phyloP scores from a whole-genome alignment of 306 rosid genomes.

The Phaseolus lunatus region DNA sequence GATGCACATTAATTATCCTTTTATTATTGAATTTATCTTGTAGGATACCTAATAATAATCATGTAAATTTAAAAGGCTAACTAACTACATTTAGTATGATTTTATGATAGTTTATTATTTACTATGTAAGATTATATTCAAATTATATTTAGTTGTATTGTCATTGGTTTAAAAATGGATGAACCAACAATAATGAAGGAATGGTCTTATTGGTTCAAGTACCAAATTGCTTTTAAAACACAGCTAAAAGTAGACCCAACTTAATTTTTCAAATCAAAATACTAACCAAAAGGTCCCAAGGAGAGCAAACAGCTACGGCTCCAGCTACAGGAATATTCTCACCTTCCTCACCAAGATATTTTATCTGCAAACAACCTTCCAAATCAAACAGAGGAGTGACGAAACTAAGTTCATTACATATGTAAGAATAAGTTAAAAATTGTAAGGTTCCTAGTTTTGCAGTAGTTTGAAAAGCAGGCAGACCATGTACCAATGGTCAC shows the following conservation, averaged over 20 bases:
- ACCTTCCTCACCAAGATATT: conserved; percentile 97
- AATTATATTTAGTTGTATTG: conserved; percentile 8
- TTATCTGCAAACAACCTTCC: conserved; percentile 64
- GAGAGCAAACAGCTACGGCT: conserved; percentile 89
- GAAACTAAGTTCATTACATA: conserved; percentile 21
- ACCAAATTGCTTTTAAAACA: background rate
- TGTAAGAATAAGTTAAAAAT: conserved; percentile 16
- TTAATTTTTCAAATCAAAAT: conserved; percentile 39
- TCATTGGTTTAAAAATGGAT: background rate
- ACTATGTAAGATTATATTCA: background rate
- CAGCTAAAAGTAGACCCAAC: background rate
- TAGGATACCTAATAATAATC: background rate
- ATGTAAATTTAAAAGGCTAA: background rate
- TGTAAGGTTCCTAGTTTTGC: conserved; percentile 5
- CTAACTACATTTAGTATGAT: background rate
- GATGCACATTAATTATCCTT: background rate
- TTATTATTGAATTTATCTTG: background rate
- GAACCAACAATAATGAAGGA: background rate
- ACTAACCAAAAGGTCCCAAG: conserved; percentile 99
- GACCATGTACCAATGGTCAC: conserved; percentile 15
- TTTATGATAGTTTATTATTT: background rate
- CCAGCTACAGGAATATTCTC: conserved; percentile 81
- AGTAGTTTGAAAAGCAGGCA: conserved; percentile 28
- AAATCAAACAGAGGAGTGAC: conserved; percentile 39
- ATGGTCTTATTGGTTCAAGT: background rate